Conservation (phyloP, 2,329 filamentous ascomycete genomes). For the Sodiomyces alkalinus region DNA sequence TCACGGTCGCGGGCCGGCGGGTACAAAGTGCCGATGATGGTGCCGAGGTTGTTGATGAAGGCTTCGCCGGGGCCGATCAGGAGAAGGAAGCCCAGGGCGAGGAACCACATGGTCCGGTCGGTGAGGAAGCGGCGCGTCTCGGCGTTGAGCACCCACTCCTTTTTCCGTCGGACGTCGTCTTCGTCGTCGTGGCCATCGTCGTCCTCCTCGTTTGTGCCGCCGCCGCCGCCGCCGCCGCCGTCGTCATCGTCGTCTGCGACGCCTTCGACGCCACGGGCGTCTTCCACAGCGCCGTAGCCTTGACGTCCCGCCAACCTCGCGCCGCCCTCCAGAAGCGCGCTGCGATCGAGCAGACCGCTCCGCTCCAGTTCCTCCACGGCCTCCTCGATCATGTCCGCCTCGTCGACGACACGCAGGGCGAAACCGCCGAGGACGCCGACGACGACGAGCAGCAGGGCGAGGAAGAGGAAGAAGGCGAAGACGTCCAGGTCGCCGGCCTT, state of each 20-base stretch:
- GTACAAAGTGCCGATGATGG: constrained; percentile 76
- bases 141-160: constrained; percentile 80
- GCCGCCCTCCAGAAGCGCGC: constrained; percentile 45
- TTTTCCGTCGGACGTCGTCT: constrained; percentile 49
- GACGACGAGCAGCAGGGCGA: constrained; percentile 53
- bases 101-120: constrained; percentile 91
- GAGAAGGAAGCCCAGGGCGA: constrained; percentile 81
- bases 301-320: constrained; percentile 30
- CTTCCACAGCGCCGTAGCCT: constrained; percentile 38
- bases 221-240: constrained; percentile 24
- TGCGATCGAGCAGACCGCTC: constrained; percentile 67
- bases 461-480: constrained; percentile 76
- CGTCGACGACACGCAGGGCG: constrained; percentile 63
- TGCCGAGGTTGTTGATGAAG: constrained; percentile 95
- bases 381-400: constrained; percentile 76
- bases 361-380: constrained; percentile 83
- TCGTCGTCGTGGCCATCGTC: constrained; percentile 24
- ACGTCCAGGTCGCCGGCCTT: constrained; percentile 52
- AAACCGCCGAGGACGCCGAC: constrained; percentile 63
- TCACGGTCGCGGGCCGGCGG: constrained; percentile 32
- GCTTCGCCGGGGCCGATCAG: constrained; percentile 92
- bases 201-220: constrained; percentile 15
- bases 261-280: constrained; percentile 11
- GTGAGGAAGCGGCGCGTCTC: constrained; percentile 75
- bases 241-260: constrained; percentile 24